Conservation (phyloP, 2,329 filamentous ascomycete species). For the Colletotrichum agaves region DNA sequence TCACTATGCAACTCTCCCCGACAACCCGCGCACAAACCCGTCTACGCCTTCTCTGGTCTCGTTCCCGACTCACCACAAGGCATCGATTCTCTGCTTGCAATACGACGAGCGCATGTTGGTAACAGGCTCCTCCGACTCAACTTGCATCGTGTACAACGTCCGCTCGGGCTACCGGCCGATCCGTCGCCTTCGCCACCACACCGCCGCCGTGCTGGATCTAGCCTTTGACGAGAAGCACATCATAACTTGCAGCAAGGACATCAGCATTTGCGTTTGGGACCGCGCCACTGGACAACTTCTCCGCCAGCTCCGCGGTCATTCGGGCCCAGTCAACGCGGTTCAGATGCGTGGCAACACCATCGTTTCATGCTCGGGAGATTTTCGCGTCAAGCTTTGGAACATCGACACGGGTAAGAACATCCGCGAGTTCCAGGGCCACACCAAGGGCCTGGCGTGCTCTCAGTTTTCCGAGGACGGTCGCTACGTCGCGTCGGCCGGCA, state of each 20-base stretch:
- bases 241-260: conserved; percentile 96
- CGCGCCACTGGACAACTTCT: conserved; percentile 80
- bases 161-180: conserved; percentile 82
- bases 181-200: conserved; percentile 80
- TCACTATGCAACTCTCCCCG: conserved; percentile 66
- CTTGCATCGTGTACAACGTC: conserved; percentile 91
- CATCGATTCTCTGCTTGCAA: conserved; percentile 93
- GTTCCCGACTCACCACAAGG: conserved; percentile 79
- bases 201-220: conserved; percentile 90
- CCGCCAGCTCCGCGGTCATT: conserved; percentile 84
- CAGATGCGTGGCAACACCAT: conserved; percentile 93
- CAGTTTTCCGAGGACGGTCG: conserved; percentile 97
- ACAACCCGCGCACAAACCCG: conserved; percentile 57
- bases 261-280: conserved; percentile 94
- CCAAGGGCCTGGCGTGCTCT: conserved; percentile 92
- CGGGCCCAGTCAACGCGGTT: conserved; percentile 94
- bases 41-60: conserved; percentile 66
- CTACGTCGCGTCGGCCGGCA: conserved; percentile 92
- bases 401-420: conserved; percentile 88
- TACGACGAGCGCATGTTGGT: conserved; percentile 94
- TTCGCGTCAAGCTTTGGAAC: conserved; percentile 94
- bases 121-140: conserved; percentile 92
- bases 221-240: conserved; percentile 94
- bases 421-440: conserved; percentile 89
- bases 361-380: conserved; percentile 94